Evolutionary conservation across 768 basidiomycete genomes (phyloP).

Genomic region (Phylloporus rhodoxanthus): DNA sequence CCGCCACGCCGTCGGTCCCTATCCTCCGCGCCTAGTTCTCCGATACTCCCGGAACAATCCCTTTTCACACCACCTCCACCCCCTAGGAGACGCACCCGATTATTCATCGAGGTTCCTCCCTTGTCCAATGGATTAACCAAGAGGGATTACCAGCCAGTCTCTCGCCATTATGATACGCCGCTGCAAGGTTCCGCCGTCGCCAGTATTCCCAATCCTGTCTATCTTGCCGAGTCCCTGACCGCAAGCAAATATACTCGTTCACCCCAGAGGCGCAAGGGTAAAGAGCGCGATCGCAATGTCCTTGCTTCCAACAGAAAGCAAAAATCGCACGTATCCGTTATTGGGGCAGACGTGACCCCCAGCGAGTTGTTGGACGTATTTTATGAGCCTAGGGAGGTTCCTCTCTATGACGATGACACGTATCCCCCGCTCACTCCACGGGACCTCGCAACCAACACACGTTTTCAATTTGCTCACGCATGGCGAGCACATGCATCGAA

Average conservation of each 20-base stretch:
- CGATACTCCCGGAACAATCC: slow-evolving; percentile 10
- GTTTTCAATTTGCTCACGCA: slow-evolving; percentile 19
- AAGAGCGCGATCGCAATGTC: slow-evolving; percentile 13
- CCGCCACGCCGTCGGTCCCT: slow-evolving; percentile 3
- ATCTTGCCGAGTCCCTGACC: neutral
- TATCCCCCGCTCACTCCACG: slow-evolving; percentile 14
- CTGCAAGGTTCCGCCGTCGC: neutral
- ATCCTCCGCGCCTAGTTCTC: slow-evolving; percentile 4
- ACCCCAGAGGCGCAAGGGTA: slow-evolving; percentile 15
- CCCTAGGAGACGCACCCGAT: slow-evolving; percentile 7
- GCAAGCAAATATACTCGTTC: neutral
- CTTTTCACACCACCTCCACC: slow-evolving; percentile 29
- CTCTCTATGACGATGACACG: slow-evolving; percentile 12
- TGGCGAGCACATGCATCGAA: slow-evolving; percentile 14
- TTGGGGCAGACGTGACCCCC: neutral
- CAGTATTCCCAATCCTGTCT: neutral
- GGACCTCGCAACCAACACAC: slow-evolving; percentile 18
- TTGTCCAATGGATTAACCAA: slow-evolving; percentile 20
- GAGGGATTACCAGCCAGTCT: slow-evolving; percentile 14
- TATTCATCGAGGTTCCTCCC: slow-evolving; percentile 15
- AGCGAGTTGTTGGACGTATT: slow-evolving; percentile 8
- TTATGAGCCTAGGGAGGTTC: slow-evolving; percentile 8
- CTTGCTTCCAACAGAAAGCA: neutral
- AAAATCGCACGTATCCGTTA: neutral
- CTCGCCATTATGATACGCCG: neutral